phyloP scores from a whole-genome alignment of 192 early-diverging fungal genomes.

The Linnemannia exigua region DNA sequence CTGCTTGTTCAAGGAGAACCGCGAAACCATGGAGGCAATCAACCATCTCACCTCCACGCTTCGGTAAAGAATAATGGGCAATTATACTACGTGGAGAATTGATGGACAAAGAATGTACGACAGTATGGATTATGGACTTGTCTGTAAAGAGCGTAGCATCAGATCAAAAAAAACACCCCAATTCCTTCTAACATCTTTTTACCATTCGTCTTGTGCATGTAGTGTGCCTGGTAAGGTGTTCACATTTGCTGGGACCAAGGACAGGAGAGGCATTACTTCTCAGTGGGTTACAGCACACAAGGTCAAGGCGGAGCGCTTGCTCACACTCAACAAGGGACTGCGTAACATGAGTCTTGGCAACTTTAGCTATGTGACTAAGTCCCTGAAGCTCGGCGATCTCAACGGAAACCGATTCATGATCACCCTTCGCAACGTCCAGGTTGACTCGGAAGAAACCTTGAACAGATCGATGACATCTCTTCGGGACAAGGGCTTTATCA shows the following conservation, averaged over 20 bases:
- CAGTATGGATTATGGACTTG: slow-evolving; percentile 5
- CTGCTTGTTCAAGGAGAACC: slow-evolving; percentile 93
- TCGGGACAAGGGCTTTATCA: slow-evolving; percentile 87
- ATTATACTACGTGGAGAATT: slow-evolving; percentile 11
- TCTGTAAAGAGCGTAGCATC: too few species aligned
- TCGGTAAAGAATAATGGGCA: slow-evolving; percentile 8
- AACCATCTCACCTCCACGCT: slow-evolving; percentile 68
- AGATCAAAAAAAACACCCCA: too few species aligned
- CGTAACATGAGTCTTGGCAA: slow-evolving; percentile 80
- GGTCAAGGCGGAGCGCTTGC: slow-evolving; percentile 69
- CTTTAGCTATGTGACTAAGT: slow-evolving; percentile 74
- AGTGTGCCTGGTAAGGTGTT: slow-evolving; percentile 69
- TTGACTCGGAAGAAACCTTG: slow-evolving; percentile 64
- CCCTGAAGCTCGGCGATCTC: slow-evolving; percentile 87
- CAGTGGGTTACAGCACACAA: slow-evolving; percentile 84
- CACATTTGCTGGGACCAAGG: slow-evolving; percentile 95
- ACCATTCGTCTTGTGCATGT: slow-evolving; percentile 9
- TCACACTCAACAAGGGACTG: slow-evolving; percentile 63
- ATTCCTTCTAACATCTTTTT: too few species aligned
- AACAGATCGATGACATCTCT: slow-evolving; percentile 75
- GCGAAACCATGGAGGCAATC: slow-evolving; percentile 91
- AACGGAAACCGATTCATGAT: slow-evolving; percentile 93
- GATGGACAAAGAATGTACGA: slow-evolving; percentile 14
- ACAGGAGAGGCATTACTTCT: slow-evolving; percentile 90
- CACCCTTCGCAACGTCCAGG: slow-evolving; percentile 72